Base-by-base conservation (phyloP, 352 stramenopile species). In the Phytopythium ostracodes region DNA sequence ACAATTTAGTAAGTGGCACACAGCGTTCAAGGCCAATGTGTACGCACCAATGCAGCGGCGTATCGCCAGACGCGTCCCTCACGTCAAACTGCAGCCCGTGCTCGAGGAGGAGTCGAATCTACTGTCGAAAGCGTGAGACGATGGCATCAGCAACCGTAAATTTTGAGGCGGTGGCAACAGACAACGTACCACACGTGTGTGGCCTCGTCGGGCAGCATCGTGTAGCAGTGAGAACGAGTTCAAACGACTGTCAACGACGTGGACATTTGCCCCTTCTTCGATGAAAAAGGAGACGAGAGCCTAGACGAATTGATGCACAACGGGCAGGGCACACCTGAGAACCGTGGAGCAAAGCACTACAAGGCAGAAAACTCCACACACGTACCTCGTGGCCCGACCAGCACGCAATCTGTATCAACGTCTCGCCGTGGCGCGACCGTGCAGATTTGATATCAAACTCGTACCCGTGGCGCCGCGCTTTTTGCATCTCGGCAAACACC, bases 201-300 rank as follows among this genome's bases (percentile, higher is more conserved):
- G 75, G 4, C 82, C 82, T 40, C 78, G 68, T 52, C 82, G 70
- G 40, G 78, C 80, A 22, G 77, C 74, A 54, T 92, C 82, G 49
- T 92, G 82, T 18, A 92, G 56, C 11, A 92, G 56, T 15, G 82
- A 83, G 59, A 87, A 89, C 1, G 69, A 68, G 50, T 92, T 92
- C 60, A 68, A 76, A 22, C 68, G 67, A 52, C 70, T 80, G 56
- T 92, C 82, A 17, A 88, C 59, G 27, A 64, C 68, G 40, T 79
- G 58, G 12, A 84, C 59, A 65, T 86, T 69, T 3, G 76, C 79
- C 11, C 77, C 80, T 77, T 90, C 77, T 20, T 81, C 75, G 17
- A 90, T 44, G 12, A 90, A 79, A 46, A 79, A 90, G 11, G 46
- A 58, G 12, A 89, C 71, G 15, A 92, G 61, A 33, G 87, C 64